phyloP scores from a whole-genome alignment of 176 grass and related monocot species.

The Phyllostachys edulis region DNA sequence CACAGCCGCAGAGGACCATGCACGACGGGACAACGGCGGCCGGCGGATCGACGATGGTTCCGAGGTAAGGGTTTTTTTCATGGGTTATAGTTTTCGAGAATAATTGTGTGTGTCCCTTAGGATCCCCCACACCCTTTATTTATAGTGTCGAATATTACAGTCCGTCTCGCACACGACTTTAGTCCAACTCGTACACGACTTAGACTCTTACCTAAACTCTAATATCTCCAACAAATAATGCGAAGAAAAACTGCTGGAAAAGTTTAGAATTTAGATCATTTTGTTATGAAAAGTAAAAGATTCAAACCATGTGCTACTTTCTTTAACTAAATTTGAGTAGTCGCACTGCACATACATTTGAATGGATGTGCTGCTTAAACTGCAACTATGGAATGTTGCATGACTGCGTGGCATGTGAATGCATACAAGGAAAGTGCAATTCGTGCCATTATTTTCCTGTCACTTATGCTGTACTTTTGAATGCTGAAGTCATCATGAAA shows the following conservation, averaged over 20 bases:
- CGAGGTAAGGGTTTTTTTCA: too few relatives aligned
- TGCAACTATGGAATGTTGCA: background rate
- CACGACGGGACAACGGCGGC: too few relatives aligned
- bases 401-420: background rate
- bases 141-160: too few relatives aligned
- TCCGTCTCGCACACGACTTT: too few relatives aligned
- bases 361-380: background rate
- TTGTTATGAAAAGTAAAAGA: background rate
- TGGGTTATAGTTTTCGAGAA: too few relatives aligned
- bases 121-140: too few relatives aligned
- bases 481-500: background rate
- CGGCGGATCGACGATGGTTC: too few relatives aligned
- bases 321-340: background rate
- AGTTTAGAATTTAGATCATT: background rate
- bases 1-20: too few relatives aligned
- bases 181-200: too few relatives aligned
- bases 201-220: too few relatives aligned
- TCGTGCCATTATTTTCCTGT: background rate
- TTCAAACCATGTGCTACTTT: background rate
- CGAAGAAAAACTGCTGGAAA: background rate
- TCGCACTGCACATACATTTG: background rate
- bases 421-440: background rate
- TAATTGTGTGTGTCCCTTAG: too few relatives aligned
- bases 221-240: too few relatives aligned
- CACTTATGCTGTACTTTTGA: background rate